Evolutionary conservation across 768 basidiomycete genomes (phyloP), one percentile per base, ranked within the genome.

Genomic region (Tricholoma hemisulphureum): DNA sequence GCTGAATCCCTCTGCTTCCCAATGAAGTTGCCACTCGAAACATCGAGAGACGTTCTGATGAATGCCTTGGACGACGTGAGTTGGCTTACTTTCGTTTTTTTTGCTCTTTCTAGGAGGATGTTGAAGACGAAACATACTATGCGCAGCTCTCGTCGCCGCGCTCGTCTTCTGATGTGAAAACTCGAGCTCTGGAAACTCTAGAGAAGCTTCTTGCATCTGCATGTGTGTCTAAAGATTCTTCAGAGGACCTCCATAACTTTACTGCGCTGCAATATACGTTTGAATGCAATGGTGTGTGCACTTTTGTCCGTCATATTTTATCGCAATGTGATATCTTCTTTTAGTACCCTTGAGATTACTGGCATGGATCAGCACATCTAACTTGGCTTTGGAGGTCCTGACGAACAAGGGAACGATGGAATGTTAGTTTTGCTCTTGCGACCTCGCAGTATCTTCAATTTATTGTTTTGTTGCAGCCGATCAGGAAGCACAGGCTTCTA

Each of bases 261-360:
- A 67, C 86, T 18, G 77, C 82, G 9, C 73, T 92, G 39, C 92
- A 94, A 67, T 83, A 89, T 62, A 84, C 84, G 1, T 93, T 94
- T 62, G 88, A 93, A 69, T 91, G 87, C 70, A 94, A 94, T 66
- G 77, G 92, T 92, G 63, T 58, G 88, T 66, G 14, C 28, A 53
- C 45, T 24, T 45, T 51, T 18, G 35, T 37, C 16, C 48, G 26
- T 9, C 37, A 51, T 32, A 24, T 35, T 23, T 37, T 43, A 5
- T 9, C 20, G 9, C 23, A 14, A 37, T 24, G 24, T 45, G 28
- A 52, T 29, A 48, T n/a, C n/a, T 50, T 53, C 21, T 53, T 18
- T 5, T 60, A 93, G 91, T 93, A 32, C 83, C 90, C 3, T 82
- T 83, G 0, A 80, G 88, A 53, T 65, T 90, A 5, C 70, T 92